phyloP scores from a whole-genome alignment of 805 yeast genomes.

The Candida krabiensis region DNA sequence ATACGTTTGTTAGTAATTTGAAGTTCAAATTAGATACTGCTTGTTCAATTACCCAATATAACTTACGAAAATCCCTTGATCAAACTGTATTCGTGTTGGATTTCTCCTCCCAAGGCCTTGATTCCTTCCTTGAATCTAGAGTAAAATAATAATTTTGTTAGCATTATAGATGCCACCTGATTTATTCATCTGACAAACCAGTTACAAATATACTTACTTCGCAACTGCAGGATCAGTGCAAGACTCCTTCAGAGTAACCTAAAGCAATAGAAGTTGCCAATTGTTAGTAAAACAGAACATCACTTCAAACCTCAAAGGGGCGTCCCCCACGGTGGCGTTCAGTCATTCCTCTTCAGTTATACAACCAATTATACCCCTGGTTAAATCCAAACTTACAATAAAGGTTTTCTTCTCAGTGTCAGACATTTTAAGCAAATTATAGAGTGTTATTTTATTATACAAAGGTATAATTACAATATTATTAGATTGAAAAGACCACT shows the following conservation, averaged over 20 bases:
- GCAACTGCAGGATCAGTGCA: conserved; percentile 33
- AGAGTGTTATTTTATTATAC: not conserved
- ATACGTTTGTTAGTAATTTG: not conserved
- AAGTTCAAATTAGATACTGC: not conserved
- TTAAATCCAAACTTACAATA: conserved; percentile 32
- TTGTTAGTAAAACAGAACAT: conserved; percentile 2
- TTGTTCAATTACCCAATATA: too few relatives aligned
- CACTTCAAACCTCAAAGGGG: not conserved
- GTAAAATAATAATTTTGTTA: not conserved
- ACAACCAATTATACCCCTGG: too few relatives aligned
- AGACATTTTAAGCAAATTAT: too few relatives aligned
- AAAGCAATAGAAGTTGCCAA: not conserved
- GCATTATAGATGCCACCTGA: conserved; percentile 21
- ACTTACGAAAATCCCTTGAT: conserved; percentile 63
- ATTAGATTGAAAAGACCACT: not conserved
- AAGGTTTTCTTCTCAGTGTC: conserved; percentile 31
- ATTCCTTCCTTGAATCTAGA: conserved; percentile 47
- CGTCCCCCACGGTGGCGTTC: not conserved
- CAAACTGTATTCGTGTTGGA: conserved; percentile 59
- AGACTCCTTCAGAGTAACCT: conserved; percentile 41
- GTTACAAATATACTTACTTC: conserved; percentile 39
- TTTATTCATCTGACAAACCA: conserved; percentile 39
- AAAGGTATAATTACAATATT: not conserved
- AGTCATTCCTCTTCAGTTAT: too few relatives aligned
- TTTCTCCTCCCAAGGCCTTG: conserved; percentile 55